Base-by-base conservation (phyloP, 768 basidiomycete species). In the Termitomyces sp. region DNA sequence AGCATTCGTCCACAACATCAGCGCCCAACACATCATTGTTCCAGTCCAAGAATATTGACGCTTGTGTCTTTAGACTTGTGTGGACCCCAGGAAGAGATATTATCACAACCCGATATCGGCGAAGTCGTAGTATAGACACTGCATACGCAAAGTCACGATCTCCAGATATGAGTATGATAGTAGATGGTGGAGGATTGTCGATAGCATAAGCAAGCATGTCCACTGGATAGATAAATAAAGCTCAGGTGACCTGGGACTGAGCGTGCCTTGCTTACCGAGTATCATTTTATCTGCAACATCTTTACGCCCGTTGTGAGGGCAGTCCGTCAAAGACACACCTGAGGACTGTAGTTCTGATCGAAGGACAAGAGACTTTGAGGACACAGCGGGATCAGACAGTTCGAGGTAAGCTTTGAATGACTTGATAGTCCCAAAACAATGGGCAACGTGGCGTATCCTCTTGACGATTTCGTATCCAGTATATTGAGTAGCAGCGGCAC, bases 171-270 rank as follows among this genome's bases (percentile, higher is more conserved):
- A 90, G 73, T 47, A 88, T 70, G 63, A 87, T 71, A 16, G 85
- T 86, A 30, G 79, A 66, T 58, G 81, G 79, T 2, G 78, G 58
- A 3, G 78, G 72, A 62, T 81, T 79, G 71, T 89, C 87, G 65
- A 86, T 79, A n/a, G 83, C 86, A 67, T 83, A 81, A 7, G 81
- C 75, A 58, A 89, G 71, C 77, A 89, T 83, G 65, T 89, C 88
- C 50, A 85, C 88, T 88, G 67, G 23, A 67, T 38, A 33, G 16
- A 32, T 20, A n/a, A 26, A 44, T 41, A 56, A 26, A 55, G 9
- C 9, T 50, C 40, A 20, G n/a, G 40, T 58, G 35, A 55, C 41
- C 8, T 3, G 7, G 10, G 32, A 26, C 4, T 28, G 16, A 41
- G 40, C 28, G 10, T n/a, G 28, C 28, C 43, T 26, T 58, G 76